A percentile compares a stretch with the other conserved stretches of the same genome.
Evolutionary conservation across 345 rosid species (phyloP).

Genomic region (Reutealis trisperma): DNA sequence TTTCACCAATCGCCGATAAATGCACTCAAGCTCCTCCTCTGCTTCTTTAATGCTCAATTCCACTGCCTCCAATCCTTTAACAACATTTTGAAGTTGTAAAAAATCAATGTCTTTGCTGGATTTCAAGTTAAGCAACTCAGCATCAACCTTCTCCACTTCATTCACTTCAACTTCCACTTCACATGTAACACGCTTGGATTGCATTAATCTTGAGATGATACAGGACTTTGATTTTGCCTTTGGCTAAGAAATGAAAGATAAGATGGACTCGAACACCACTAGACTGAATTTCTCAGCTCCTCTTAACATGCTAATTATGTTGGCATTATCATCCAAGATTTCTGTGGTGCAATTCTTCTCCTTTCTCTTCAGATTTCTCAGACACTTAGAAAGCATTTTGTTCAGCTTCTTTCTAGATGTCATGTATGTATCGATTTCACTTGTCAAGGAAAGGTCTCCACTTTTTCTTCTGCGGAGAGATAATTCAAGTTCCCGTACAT

Average conservation of each 20-base stretch:
- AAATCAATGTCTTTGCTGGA: constrained; percentile 1
- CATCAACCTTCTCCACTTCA: constrained; percentile 6
- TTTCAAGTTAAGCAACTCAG: constrained; percentile 7
- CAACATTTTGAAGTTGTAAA: neutral
- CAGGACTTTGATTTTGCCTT: constrained; percentile 15
- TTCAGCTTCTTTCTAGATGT: constrained; percentile 1
- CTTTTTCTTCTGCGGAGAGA: neutral
- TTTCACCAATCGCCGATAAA: constrained; percentile 9
- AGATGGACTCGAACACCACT: constrained; percentile 16
- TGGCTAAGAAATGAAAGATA: neutral
- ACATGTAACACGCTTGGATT: neutral
- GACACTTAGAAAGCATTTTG: neutral
- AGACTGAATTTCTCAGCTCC: constrained; percentile 15
- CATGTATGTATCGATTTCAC: neutral
- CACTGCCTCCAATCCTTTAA: constrained; percentile 2
- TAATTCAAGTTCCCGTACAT: neutral
- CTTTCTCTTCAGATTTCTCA: neutral
- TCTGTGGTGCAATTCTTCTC: neutral
- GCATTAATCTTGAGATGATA: constrained; percentile 16
- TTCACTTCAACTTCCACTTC: neutral
- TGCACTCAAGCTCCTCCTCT: neutral
- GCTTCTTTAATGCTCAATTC: constrained; percentile 9
- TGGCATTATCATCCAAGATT: neutral
- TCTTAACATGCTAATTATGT: neutral
- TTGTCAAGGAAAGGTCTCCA: neutral